Percentiles rank a stretch among this genome's conserved stretches.
phyloP scores from a whole-genome alignment of 1,284 basidiomycete genomes.

The Pyrrhoderma lamaoense region DNA sequence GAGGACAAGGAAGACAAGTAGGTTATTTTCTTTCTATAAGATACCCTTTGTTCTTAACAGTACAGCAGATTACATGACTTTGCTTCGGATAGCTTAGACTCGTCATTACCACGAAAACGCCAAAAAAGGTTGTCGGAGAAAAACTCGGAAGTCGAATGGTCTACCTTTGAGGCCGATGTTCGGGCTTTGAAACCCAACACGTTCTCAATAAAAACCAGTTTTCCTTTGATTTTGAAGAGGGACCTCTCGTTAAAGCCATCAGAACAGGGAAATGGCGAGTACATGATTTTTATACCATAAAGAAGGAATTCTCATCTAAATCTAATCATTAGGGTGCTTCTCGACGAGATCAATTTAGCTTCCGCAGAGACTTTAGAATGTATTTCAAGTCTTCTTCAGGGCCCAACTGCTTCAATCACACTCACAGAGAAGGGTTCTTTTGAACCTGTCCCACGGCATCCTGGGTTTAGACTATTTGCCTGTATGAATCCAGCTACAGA shows the following conservation, averaged over 20 bases:
- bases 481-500: constrained; percentile 99
- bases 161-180: constrained; percentile 64
- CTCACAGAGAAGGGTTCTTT: constrained; percentile 92
- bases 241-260: constrained; percentile 90
- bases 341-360: constrained; percentile 96
- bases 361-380: constrained; percentile 94
- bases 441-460: constrained; percentile 86
- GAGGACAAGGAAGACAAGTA: constrained; percentile 35
- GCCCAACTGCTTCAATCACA: constrained; percentile 84
- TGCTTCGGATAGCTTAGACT: constrained; percentile 25
- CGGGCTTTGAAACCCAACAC: constrained; percentile 81
- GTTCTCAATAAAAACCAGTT: constrained; percentile 81
- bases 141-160: constrained; percentile 58
- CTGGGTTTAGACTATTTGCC: constrained; percentile 93
- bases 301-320: neutral
- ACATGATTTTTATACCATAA: neutral
- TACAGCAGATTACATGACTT: constrained; percentile 21
- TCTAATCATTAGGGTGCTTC: constrained; percentile 70
- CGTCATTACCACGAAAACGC: constrained; percentile 60
- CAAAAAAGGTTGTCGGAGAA: constrained; percentile 53
- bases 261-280: constrained; percentile 84
- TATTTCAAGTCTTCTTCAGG: constrained; percentile 79
- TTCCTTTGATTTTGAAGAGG: constrained; percentile 93
- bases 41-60: no score
- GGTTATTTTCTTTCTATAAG: no score